Conservation (phyloP, 805 yeast genomes). For the Candida vartiovaarae region DNA sequence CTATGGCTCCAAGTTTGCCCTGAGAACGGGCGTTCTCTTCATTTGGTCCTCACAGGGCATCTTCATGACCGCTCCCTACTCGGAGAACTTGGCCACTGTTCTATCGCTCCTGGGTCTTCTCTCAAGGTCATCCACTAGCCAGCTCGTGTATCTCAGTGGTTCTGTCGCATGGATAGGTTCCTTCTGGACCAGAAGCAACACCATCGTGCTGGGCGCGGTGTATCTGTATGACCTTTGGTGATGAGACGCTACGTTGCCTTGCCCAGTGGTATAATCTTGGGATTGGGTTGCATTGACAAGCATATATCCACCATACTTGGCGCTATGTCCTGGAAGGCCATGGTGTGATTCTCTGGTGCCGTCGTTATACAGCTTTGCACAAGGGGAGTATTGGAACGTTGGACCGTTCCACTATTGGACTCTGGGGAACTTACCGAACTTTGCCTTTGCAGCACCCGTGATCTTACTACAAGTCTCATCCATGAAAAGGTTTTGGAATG, state of each 20-base stretch:
- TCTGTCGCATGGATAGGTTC: constrained; percentile 43
- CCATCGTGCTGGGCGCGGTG: constrained; percentile 62
- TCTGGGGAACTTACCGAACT: constrained; percentile 72
- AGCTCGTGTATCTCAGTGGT: constrained; percentile 7
- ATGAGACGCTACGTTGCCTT: constrained; percentile 28
- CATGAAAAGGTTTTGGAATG: constrained; percentile 27
- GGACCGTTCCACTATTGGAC: constrained; percentile 88
- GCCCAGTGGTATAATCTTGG: constrained; percentile 51
- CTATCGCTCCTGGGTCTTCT: constrained; percentile 52
- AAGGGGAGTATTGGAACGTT: constrained; percentile 72
- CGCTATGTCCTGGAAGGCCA: constrained; percentile 60
- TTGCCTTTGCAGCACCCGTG: constrained; percentile 67
- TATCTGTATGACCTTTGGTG: constrained; percentile 49
- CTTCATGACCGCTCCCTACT: constrained; percentile 64
- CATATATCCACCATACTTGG: constrained; percentile 45
- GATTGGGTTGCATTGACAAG: constrained; percentile 36
- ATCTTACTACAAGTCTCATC: constrained; percentile 39
- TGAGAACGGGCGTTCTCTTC: constrained; percentile 38
- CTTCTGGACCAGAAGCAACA: constrained; percentile 67
- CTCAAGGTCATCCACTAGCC: constrained; percentile 24
- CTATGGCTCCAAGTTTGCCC: constrained; percentile 26
- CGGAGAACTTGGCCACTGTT: constrained; percentile 67
- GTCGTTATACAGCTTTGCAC: constrained; percentile 64
- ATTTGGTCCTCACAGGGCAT: constrained; percentile 75
- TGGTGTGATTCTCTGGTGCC: constrained; percentile 67